Conservation (phyloP, 768 basidiomycete species). For the Cystobasidium tubakii region DNA sequence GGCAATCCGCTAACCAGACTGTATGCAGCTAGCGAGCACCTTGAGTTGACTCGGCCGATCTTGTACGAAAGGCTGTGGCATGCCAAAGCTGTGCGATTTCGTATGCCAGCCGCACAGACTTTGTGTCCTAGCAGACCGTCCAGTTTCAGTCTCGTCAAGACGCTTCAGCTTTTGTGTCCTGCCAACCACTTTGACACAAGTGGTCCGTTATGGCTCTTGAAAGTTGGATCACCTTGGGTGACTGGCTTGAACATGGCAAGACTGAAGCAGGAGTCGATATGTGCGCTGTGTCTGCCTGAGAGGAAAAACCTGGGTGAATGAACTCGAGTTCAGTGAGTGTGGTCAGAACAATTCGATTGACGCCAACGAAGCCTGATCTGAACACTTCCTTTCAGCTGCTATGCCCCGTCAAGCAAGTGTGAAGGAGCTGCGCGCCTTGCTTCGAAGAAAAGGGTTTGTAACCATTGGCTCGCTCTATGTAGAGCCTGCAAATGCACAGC, state of each 20-base stretch:
- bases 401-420: background rate
- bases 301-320: background rate
- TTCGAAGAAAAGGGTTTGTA: background rate
- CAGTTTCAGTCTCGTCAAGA: too few relatives aligned
- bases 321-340: background rate
- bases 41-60: too few relatives aligned
- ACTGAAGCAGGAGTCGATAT: background rate
- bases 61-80: too few relatives aligned
- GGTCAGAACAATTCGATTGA: too few relatives aligned
- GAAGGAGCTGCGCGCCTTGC: background rate
- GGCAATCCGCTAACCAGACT: too few relatives aligned
- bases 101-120: too few relatives aligned
- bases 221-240: background rate
- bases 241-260: background rate
- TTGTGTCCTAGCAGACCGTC: too few relatives aligned
- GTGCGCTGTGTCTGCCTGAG: background rate
- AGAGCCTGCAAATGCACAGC: background rate
- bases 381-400: background rate
- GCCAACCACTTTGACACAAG: too few relatives aligned
- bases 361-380: too few relatives aligned
- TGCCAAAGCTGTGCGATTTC: too few relatives aligned
- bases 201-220: background rate
- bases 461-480: background rate
- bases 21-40: too few relatives aligned
- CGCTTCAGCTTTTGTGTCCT: too few relatives aligned